Percentiles rank a stretch among this genome's conserved stretches.
Evolutionary conservation across 331 rosid species (phyloP).

Genomic region (Erythrophleum ivorense): DNA sequence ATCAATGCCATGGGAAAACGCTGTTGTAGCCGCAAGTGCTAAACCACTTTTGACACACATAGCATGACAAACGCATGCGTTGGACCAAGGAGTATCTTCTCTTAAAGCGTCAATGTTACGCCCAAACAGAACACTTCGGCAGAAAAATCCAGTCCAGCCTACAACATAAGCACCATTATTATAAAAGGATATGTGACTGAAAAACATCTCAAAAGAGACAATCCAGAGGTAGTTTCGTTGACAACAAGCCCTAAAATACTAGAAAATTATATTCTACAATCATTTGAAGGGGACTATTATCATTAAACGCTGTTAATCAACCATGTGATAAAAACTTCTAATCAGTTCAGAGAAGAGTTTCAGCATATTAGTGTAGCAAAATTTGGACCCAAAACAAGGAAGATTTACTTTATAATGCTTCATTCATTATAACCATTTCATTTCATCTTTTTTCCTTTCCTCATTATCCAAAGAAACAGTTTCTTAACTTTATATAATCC

Average conservation of each 20-base stretch:
- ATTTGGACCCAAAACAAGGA: not conserved
- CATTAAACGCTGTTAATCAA: not conserved
- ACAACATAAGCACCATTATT: constrained; percentile 22
- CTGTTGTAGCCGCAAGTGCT: constrained; percentile 54
- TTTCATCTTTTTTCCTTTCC: not conserved
- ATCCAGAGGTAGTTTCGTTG: not conserved
- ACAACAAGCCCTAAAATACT: constrained; percentile 8
- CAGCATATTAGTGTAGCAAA: no score
- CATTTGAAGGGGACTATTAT: not conserved
- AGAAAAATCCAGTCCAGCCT: constrained; percentile 66
- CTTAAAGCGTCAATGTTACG: constrained; percentile 52
- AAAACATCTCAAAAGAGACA: not conserved
- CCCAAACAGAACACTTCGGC: constrained; percentile 66
- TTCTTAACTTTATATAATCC: not conserved
- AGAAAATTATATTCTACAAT: not conserved
- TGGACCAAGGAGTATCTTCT: constrained; percentile 56
- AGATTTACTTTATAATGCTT: not conserved
- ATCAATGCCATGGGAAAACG: constrained; percentile 58
- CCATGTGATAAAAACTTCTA: not conserved
- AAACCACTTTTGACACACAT: constrained; percentile 64
- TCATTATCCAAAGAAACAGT: not conserved
- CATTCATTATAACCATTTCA: not conserved
- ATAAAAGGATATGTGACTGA: no score
- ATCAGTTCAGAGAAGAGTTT: not conserved
- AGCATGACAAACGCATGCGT: constrained; percentile 66